phyloP scores from a whole-genome alignment of 2,329 filamentous ascomycete species.

The Amesomyces nigricolor region DNA sequence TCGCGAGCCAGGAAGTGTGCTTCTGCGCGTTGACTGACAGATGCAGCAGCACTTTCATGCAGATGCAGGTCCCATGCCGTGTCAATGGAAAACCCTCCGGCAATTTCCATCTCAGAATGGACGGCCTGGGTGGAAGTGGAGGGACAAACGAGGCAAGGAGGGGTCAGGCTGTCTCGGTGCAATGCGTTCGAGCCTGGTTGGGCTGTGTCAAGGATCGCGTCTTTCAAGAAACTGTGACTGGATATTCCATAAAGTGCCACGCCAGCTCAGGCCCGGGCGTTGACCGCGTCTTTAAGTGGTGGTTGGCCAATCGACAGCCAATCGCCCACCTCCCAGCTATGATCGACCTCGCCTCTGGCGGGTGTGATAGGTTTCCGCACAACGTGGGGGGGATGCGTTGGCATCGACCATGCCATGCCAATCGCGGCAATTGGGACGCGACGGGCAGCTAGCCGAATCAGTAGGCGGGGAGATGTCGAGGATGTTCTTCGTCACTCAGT shows the following conservation, averaged over 20 bases:
- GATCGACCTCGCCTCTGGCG: background rate
- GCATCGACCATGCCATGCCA: constrained; percentile 22
- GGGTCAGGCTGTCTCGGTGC: constrained; percentile 17
- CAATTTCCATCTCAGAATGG: background rate
- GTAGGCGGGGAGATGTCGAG: background rate
- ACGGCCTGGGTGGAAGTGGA: no score
- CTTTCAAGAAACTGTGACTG: constrained; percentile 1
- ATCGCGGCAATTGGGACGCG: constrained; percentile 1
- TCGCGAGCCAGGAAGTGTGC: no score
- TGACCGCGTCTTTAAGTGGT: background rate
- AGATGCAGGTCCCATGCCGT: constrained; percentile 15
- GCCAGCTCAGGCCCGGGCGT: constrained; percentile 18
- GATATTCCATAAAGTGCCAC: constrained; percentile 10
- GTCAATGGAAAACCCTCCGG: constrained; percentile 16
- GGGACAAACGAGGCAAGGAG: background rate
- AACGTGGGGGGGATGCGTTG: constrained; percentile 26
- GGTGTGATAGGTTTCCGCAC: constrained; percentile 16
- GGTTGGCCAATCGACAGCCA: constrained; percentile 16
- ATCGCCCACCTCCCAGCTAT: constrained; percentile 1
- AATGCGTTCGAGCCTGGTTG: constrained; percentile 22
- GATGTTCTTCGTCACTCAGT: background rate
- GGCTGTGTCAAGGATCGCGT: constrained; percentile 12
- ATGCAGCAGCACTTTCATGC: constrained; percentile 7
- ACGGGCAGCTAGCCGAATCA: no score
- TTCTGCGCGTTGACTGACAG: constrained; percentile 6